Conservation (phyloP, 352 stramenopile genomes). For the Globisporangium orthogonon region DNA sequence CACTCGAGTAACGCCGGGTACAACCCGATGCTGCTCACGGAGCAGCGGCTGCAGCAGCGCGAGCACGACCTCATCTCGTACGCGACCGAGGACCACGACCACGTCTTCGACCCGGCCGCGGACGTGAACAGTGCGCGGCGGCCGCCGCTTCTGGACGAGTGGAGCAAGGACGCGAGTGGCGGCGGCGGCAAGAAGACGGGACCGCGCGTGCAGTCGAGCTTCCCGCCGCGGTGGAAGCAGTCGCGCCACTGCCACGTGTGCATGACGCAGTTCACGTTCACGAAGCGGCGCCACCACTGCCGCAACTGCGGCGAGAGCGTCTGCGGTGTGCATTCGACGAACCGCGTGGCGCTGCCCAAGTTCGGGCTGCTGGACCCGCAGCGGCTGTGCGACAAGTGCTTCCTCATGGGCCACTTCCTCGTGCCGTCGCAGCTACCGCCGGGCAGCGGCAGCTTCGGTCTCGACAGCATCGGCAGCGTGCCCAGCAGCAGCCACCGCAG, state of each 20-base stretch:
- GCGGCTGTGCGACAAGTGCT: slow-evolving; percentile 78
- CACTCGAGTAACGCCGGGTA: slow-evolving; percentile 17
- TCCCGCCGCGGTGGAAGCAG: slow-evolving; percentile 75
- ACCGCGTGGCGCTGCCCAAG: slow-evolving; percentile 70
- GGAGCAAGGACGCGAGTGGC: slow-evolving; percentile 3
- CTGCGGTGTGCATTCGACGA: slow-evolving; percentile 67
- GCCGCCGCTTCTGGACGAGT: slow-evolving; percentile 4
- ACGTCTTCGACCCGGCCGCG: slow-evolving; percentile 7
- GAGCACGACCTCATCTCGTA: slow-evolving; percentile 61
- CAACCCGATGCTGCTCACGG: slow-evolving; percentile 46
- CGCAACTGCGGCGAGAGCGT: slow-evolving; percentile 76
- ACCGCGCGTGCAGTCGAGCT: slow-evolving; percentile 39
- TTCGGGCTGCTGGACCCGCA: slow-evolving; percentile 66
- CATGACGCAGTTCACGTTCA: slow-evolving; percentile 36
- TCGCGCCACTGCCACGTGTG: slow-evolving; percentile 68
- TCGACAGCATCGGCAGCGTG: slow-evolving; percentile 22
- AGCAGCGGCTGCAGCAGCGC: slow-evolving; percentile 54
- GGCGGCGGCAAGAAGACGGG: slow-evolving; percentile 1
- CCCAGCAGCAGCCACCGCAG: slow-evolving; percentile 1
- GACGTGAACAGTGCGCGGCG: slow-evolving; percentile 3
- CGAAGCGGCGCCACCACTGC: slow-evolving; percentile 79
- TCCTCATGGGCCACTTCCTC: slow-evolving; percentile 52
- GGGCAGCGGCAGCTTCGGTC: slow-evolving; percentile 28
- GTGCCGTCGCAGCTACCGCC: slow-evolving; percentile 26
- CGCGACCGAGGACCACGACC: slow-evolving; percentile 35